Evolutionary conservation across 768 basidiomycete species (phyloP), one percentile per base, ranked within the genome.

Genomic region (Boletus pseudo-olivaceus): DNA sequence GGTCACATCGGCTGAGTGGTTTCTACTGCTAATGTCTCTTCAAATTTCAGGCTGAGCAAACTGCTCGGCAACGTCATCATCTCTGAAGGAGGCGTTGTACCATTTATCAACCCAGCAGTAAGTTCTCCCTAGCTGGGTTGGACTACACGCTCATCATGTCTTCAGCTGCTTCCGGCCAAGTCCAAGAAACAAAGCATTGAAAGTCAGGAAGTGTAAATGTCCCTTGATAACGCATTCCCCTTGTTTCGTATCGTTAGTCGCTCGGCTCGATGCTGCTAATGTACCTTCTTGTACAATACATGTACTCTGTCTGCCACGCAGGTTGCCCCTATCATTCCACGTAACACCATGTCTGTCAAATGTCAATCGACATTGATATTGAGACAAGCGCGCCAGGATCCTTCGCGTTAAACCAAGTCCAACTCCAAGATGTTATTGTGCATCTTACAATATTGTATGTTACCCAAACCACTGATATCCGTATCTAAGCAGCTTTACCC

Each of bases 31-130:
- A 3, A 53, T 19, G 23, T 30, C n/a, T 34, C 17, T 30, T 26
- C 17, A 37, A 37, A 37, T 7, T 37, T n/a, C 49, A 87, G 85
- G 63, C 73, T 89, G 69, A 84, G 84, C 71, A 81, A 76, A 66
- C 78, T 90, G 42, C 81, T 90, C 41, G 87, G 85, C 26, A 77
- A 85, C 61, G 94, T 96, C 59, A 85, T 93, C 73, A 95, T 96
- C 76, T 93, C 92, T 33, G 92, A 96, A 72, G 94, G 94, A 74
- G 94, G 94, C 80, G 91, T 93, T 54, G 87, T 93, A 19, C 90
- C 90, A 54, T 82, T 82, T 68, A 96, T 96, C 68, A 79, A 82
- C 64, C 76, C 82, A 46, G 84, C 82, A 54, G 78, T 80, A 56
- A 42, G 66, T 54, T 20, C 2, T 30, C 17, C 4, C 26, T 34